Evolutionary conservation across 305 asterid species (phyloP), one percentile per base, ranked within the genome.

Genomic region (Andrographis paniculata): DNA sequence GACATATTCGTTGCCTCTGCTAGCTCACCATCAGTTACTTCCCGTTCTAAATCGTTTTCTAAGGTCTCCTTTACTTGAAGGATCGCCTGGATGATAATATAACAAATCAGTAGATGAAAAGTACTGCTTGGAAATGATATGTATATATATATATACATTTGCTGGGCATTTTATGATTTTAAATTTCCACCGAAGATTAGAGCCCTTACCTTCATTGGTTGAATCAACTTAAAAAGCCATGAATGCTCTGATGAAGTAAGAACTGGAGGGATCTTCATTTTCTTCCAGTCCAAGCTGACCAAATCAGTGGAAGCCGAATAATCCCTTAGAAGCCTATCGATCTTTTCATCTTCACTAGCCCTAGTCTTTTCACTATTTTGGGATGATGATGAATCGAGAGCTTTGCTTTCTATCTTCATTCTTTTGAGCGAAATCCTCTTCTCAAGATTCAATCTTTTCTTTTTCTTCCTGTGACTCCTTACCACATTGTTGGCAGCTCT

Each of bases 211-310:
- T 69, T 84, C 84, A 72, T 68, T 17, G 87, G 93, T 60, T 84
- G 84, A 89, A 84, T 81, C 68, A 78, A 60, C 50, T 78, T 76
- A 55, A 80, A 81, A 44, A 84, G 75, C 89, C 93, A 76, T 6
- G 63, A 23, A 38, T 84, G 93, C 72, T 78, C 89, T 5, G 84
- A 65, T 44, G 93, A 72, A 60, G 84, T 70, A 57, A 80, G 89
- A 46, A 84, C 93, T 0, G 84, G 82, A 14, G 93, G 93, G 41
- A 84, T 84, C 75, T 76, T 84, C 89, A 76, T 76, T 60, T 74
- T 81, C 76, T 78, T 84, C 95, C 95, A 84, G 47, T 78, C 89
- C 31, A 78, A 64, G 72, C 87, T 72, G 33, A 62, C 69, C 31
- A 73, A 61, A 35, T 78, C 86, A 9, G 77, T 60, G 15, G 82